Conservation (phyloP, 1,139 yeast genomes). For the Protomyces gravidus region DNA sequence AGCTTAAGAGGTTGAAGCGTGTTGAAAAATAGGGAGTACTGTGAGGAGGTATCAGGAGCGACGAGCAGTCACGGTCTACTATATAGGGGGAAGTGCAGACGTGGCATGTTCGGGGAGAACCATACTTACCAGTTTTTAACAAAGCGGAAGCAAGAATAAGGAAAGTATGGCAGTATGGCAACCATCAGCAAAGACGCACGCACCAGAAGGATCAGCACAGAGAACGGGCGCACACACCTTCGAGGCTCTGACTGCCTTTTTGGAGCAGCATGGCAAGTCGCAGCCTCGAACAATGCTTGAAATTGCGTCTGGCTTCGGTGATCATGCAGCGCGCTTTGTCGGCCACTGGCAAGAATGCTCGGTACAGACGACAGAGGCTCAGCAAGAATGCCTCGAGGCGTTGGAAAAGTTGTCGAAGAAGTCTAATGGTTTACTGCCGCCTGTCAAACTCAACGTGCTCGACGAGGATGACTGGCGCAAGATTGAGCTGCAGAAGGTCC, state of each 20-base stretch:
- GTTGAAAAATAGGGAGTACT: too few relatives aligned
- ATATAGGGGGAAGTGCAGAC: too few relatives aligned
- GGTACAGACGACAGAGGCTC: constrained; percentile 24
- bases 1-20: not conserved
- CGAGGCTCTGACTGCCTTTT: constrained; percentile 4
- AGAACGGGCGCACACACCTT: constrained; percentile 12
- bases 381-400: constrained; percentile 9
- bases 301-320: constrained; percentile 21
- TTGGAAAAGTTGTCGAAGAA: not conserved
- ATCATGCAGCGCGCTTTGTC: constrained; percentile 10
- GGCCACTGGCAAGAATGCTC: not conserved
- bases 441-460: constrained; percentile 13
- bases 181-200: constrained; percentile 13
- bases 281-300: constrained; percentile 4
- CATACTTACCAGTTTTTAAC: too few relatives aligned
- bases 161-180: constrained; percentile 8
- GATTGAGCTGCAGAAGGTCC: not conserved
- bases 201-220: constrained; percentile 13
- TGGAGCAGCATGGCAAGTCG: not conserved
- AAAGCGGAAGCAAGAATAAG: not conserved
- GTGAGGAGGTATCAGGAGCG: too few relatives aligned
- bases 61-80: too few relatives aligned
- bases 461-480: constrained; percentile 12
- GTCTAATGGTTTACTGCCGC: not conserved
- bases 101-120: too few relatives aligned